Evolutionary conservation across 805 yeast species (phyloP).

Genomic region (Sugiyamaella chiloensis): DNA sequence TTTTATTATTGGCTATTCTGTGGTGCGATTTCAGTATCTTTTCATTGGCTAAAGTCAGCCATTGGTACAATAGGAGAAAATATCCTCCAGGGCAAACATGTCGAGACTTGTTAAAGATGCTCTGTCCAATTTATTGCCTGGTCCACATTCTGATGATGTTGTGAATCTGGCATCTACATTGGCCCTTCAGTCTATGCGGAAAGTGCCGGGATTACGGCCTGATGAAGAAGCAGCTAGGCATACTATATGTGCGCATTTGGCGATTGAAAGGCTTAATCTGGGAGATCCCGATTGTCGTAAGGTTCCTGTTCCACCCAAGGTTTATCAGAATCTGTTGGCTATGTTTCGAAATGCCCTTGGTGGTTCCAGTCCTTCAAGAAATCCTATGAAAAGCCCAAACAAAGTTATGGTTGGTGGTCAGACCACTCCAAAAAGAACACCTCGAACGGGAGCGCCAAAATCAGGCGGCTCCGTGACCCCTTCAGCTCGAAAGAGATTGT

Average conservation of each 20-base stretch:
- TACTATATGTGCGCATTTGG: conserved; percentile 25
- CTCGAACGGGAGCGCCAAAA: not conserved
- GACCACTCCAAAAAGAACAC: conserved; percentile 8
- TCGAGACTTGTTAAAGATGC: conserved; percentile 6
- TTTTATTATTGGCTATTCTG: no score
- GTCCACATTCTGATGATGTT: conserved; percentile 13
- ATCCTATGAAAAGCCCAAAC: no score
- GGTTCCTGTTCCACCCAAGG: conserved; percentile 26
- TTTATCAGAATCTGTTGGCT: conserved; percentile 19
- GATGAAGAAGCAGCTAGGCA: conserved; percentile 26
- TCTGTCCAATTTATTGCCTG: conserved; percentile 12
- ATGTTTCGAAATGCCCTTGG: conserved; percentile 21
- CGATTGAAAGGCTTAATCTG: conserved; percentile 21
- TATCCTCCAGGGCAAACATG: no score
- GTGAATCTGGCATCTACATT: conserved; percentile 8
- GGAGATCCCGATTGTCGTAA: conserved; percentile 8
- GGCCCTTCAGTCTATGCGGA: conserved; percentile 17
- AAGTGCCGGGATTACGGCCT: conserved; percentile 20
- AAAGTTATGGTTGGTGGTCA: no score
- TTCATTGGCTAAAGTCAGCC: no score
- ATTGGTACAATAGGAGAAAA: no score
- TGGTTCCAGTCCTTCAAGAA: not conserved
- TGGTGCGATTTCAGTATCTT: no score
- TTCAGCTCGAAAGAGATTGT: not conserved
- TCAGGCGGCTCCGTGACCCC: not conserved